phyloP scores from a whole-genome alignment of 306 rosid species.

The Cyclanthera cordifolia region DNA sequence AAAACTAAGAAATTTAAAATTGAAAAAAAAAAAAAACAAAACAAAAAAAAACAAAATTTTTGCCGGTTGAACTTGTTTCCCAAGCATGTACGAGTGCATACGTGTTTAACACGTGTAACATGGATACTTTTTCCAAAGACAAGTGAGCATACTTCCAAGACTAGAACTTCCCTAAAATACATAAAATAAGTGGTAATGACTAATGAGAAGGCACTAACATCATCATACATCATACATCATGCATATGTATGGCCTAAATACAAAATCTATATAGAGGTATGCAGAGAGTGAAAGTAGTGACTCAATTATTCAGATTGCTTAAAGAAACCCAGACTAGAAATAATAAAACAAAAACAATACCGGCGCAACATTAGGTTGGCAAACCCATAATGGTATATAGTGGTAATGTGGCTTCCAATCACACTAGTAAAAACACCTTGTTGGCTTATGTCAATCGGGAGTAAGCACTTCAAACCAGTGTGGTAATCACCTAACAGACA shows the following conservation, averaged over 20 bases:
- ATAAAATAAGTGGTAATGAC: not conserved
- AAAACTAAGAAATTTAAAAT: no score
- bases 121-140: no score
- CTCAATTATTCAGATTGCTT: not conserved
- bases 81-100: no score
- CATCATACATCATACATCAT: no score
- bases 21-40: no score
- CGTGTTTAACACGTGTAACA: no score
- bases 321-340: not conserved
- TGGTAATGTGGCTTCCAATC: slow-evolving; percentile 84
- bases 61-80: no score
- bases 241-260: not conserved
- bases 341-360: slow-evolving; percentile 20
- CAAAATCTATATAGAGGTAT: not conserved
- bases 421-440: slow-evolving; percentile 80
- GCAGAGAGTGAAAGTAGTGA: not conserved
- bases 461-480: slow-evolving; percentile 72
- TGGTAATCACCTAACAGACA: slow-evolving; percentile 93
- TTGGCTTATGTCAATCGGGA: slow-evolving; percentile 70
- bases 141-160: no score
- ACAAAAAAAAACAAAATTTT: no score
- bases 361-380: slow-evolving; percentile 95
- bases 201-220: not conserved
- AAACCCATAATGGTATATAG: slow-evolving; percentile 88
- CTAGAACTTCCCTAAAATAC: not conserved